Evolutionary conservation across 2,329 filamentous ascomycete species (phyloP).

Genomic region (Claviceps africana): DNA sequence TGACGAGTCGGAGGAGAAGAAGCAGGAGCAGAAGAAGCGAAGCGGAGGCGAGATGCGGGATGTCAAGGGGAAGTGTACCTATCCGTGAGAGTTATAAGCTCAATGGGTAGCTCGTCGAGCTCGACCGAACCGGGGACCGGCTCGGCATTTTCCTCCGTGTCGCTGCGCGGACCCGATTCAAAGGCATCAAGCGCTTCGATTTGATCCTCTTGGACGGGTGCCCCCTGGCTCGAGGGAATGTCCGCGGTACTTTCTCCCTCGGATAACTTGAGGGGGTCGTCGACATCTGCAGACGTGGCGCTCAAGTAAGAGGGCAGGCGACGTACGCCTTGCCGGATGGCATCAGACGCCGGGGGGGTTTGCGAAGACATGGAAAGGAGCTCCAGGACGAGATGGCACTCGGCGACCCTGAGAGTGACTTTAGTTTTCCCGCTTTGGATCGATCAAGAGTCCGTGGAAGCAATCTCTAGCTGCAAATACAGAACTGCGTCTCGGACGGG

Average conservation of each 20-base stretch:
- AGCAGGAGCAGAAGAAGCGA: too few species aligned
- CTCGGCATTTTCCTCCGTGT: slow-evolving; percentile 32
- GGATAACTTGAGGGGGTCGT: slow-evolving; percentile 19
- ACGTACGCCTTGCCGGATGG: slow-evolving; percentile 17
- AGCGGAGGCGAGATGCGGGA: background rate
- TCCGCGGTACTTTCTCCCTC: slow-evolving; percentile 35
- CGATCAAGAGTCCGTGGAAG: background rate
- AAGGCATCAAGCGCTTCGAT: slow-evolving; percentile 31
- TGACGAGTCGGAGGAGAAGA: background rate
- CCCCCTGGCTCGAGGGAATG: slow-evolving; percentile 17
- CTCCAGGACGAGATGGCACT: slow-evolving; percentile 10
- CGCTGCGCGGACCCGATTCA: slow-evolving; percentile 28
- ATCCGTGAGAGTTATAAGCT: slow-evolving; percentile 80
- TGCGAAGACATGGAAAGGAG: slow-evolving; percentile 19
- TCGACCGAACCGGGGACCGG: slow-evolving; percentile 46
- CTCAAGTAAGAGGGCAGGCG: slow-evolving; percentile 18
- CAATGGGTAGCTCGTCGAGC: slow-evolving; percentile 83
- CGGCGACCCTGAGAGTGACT: slow-evolving; percentile 6
- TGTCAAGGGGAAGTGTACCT: slow-evolving; percentile 43
- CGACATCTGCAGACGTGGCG: slow-evolving; percentile 15
- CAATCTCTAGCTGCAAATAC: background rate
- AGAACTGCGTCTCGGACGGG: background rate
- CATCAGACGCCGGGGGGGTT: slow-evolving; percentile 14
- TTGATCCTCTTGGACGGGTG: slow-evolving; percentile 14
- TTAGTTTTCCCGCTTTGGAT: background rate